Base-by-base conservation (phyloP, 208 protist species). In the Wallacemonas sp. region DNA sequence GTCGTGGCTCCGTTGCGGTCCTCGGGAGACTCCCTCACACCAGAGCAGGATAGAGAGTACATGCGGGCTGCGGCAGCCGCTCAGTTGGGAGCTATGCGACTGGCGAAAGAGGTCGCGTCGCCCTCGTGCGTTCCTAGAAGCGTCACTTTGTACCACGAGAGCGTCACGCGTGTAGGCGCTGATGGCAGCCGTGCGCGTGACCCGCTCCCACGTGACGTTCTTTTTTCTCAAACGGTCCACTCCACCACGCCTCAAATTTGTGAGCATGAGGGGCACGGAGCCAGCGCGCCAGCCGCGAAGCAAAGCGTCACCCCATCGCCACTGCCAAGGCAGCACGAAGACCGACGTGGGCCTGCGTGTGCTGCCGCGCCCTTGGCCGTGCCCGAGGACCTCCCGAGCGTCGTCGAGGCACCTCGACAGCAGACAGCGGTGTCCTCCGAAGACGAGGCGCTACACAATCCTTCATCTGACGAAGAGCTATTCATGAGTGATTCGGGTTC, bases 41-140 rank as follows among this genome's bases (percentile, higher is more conserved):
- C 17, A 5, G 51, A 58, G n/a, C n/a, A n/a, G n/a, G 51, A 58
- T 31, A 15, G 51, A 14, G 51, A 34, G 9, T 58, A 58, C 51
- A 58, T 78, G 72, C 66, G 67, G 55, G 72, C 66, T 8, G 71
- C 62, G 30, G 71, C 72, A 11, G 72, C 60, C 30, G 66, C 66
- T 5, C 62, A 69, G 22, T 62, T 58, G 14, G 66, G 72, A 26
- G 72, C 72, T 28, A 58, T 46, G 17, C 72, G 66, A 3, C 66
- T 78, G 28, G 65, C 72, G 22, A 68, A 78, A 19, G 72, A 78
- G 34, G 66, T 78, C 1, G 58, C 61, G 8, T 49, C 55, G 22
- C 66, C 60, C 22, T 78, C 66, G 1, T 11, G 72, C n/a, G 64
- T 46, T 4, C 55, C 72, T 17, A 62, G 71, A 45, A 78, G 66